These are phyloP conservation scores for Corrigiola litoralis DNA, from an alignment of 179 eudicot genomes.

Conservation along the genomic window DNA sequence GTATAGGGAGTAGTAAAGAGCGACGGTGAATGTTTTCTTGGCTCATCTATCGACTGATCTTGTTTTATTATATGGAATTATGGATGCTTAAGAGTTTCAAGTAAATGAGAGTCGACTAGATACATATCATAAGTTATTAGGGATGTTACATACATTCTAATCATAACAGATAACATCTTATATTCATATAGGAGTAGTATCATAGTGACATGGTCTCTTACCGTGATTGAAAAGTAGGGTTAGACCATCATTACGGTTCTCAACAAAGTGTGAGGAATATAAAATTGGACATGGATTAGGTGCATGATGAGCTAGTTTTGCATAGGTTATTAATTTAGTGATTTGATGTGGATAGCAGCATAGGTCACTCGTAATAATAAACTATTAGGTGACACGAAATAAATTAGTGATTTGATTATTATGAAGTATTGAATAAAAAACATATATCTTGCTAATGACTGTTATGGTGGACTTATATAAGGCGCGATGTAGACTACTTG, in stretches of 20 bases:
- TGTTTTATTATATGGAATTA: not conserved
- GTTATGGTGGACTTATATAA: constrained; percentile 5
- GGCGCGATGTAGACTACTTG: constrained; percentile 20
- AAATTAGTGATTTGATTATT: constrained; percentile 8
- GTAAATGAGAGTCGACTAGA: too few relatives aligned
- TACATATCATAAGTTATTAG: too few relatives aligned
- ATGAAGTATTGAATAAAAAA: constrained; percentile 4
- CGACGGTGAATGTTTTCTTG: constrained; percentile 10
- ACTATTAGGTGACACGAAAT: constrained; percentile 1
- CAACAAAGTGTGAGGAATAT: not conserved
- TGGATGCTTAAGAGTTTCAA: too few relatives aligned
- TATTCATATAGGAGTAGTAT: too few relatives aligned
- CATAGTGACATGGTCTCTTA: too few relatives aligned
- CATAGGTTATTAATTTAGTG: constrained; percentile 16
- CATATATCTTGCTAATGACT: constrained; percentile 8
- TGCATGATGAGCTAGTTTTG: constrained; percentile 12
- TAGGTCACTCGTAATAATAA: constrained; percentile 1
- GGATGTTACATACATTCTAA: too few relatives aligned
- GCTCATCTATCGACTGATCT: not conserved
- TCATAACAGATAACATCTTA: too few relatives aligned
- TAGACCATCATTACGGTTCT: not conserved
- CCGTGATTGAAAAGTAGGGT: not conserved
- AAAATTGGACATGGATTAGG: constrained; percentile 1
- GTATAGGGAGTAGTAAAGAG: too few relatives aligned
- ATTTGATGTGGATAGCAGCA: constrained; percentile 19